Evolutionary conservation across 805 yeast genomes (phyloP), one percentile per base, ranked within the genome.

Genomic region (Lipomyces kockii): DNA sequence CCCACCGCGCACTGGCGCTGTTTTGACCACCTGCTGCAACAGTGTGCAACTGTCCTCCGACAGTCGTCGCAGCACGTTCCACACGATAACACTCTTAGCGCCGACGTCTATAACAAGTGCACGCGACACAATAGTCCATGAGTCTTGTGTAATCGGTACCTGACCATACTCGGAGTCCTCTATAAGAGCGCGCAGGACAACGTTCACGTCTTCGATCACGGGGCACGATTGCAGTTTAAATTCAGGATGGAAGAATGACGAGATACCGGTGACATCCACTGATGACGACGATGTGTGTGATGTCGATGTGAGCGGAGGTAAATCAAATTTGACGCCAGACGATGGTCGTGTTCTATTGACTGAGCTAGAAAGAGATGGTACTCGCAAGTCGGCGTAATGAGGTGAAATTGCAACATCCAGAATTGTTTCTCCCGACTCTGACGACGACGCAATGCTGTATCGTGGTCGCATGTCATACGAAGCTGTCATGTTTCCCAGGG

Each of bases 51-150:
- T 8, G 22, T 43, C 49, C 20, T 43, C 49, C 49, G 49, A 17
- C 20, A 43, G 49, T 6, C 49, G 49, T 0, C 49, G 49, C 49
- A 43, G 20, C 22, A 43, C 20, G 3, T 43, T 43, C 49, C 49
- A 43, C 49, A 43, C 49, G 1, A n/a, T 43, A n/a, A 43, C 22
- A n/a, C 22, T 43, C 49, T 43, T 43, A n/a, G 49, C 22, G 20
- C n/a, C 49, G 49, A 43, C 49, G 20, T 43, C 49, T 7, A 43
- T 43, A 43, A 43, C 49, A 43, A 43, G 49, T 43, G 49, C 49
- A 43, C 49, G 49, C 11, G 49, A 43, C 25, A 43, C 49, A 8
- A 43, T n/a, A 8, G 49, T 43, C 49, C 49, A 43, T n/a, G 49
- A 3, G 20, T 17, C 5, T 17, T 17, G 49, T 17, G 49, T 43